A percentile compares a stretch with the other conserved stretches of the same genome.
phyloP scores from a whole-genome alignment of 164 flowering plant genomes.

The Sextonia rubra region DNA sequence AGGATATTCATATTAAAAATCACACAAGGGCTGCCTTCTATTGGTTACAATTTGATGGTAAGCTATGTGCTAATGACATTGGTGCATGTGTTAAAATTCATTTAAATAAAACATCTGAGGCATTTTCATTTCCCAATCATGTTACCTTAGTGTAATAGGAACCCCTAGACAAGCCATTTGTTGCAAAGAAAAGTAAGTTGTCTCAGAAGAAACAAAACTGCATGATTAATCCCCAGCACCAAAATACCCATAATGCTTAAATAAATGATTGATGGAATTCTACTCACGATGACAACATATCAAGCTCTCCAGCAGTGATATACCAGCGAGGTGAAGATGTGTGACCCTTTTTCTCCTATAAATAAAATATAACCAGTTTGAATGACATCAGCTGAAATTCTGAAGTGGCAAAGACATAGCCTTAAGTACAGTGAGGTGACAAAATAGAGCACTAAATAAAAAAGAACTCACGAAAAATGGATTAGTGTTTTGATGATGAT shows the following conservation, averaged over 20 bases:
- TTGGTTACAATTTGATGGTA: too few relatives aligned
- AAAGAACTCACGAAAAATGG: too few relatives aligned
- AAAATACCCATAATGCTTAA: neutral
- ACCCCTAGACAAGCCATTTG: neutral
- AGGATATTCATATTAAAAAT: too few relatives aligned
- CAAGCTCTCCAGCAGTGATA: slow-evolving; percentile 59
- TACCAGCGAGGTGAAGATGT: slow-evolving; percentile 68
- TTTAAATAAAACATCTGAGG: neutral
- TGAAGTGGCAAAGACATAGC: too few relatives aligned
- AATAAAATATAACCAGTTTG: neutral
- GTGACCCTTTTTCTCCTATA: slow-evolving; percentile 86
- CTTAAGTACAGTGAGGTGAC: too few relatives aligned
- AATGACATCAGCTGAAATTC: neutral
- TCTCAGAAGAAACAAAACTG: too few relatives aligned
- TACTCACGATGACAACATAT: slow-evolving; percentile 69
- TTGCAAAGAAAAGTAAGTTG: neutral
- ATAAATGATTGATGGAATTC: slow-evolving; percentile 1
- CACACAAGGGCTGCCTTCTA: too few relatives aligned
- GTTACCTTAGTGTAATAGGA: neutral
- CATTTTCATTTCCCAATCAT: neutral
- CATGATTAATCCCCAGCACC: neutral
- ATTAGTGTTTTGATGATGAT: too few relatives aligned
- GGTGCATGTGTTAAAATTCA: too few relatives aligned
- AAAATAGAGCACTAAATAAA: too few relatives aligned
- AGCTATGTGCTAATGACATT: too few relatives aligned